A percentile compares a stretch with the other conserved stretches of the same genome.
These are phyloP conservation scores for Salix dunnii DNA, from an alignment of 345 rosid species.

Conservation along the genomic window DNA sequence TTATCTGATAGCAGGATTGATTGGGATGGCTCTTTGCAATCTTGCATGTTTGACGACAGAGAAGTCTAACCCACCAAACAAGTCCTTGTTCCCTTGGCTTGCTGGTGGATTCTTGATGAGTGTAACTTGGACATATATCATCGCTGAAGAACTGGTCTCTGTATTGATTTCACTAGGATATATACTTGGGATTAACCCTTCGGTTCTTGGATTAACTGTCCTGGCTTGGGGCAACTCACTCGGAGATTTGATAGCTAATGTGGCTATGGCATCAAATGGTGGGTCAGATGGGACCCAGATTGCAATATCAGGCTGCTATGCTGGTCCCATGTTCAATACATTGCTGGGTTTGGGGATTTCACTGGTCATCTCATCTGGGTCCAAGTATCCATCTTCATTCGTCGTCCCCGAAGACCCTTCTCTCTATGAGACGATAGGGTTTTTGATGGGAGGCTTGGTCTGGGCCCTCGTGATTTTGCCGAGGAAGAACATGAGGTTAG, in stretches of 20 bases:
- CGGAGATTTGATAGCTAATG: conserved; percentile 81
- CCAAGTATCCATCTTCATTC: conserved; percentile 49
- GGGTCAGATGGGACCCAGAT: conserved; percentile 77
- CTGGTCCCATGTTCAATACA: conserved; percentile 86
- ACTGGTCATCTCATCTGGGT: conserved; percentile 59
- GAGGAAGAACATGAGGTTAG: conserved; percentile 61
- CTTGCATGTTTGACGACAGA: conserved; percentile 57
- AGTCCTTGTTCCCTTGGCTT: conserved; percentile 62
- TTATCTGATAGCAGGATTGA: conserved; percentile 44
- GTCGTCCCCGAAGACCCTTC: conserved; percentile 58
- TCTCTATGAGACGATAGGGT: conserved; percentile 65
- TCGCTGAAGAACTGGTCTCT: conserved; percentile 78
- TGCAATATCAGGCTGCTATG: conserved; percentile 92
- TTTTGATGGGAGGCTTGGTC: conserved; percentile 60
- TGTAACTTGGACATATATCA: conserved; percentile 78
- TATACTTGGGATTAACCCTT: conserved; percentile 68
- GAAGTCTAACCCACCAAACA: conserved; percentile 59
- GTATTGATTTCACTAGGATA: conserved; percentile 61
- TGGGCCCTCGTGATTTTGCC: conserved; percentile 85
- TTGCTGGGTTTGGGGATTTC: conserved; percentile 73
- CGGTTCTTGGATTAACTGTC: conserved; percentile 77
- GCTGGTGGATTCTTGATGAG: conserved; percentile 84
- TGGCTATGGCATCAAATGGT: conserved; percentile 70
- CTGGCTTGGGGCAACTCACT: conserved; percentile 95
- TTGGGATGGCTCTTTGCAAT: conserved; percentile 58